Conservation (phyloP, 192 early-diverging fungal genomes). For the Chytriomyces hyalinus region DNA sequence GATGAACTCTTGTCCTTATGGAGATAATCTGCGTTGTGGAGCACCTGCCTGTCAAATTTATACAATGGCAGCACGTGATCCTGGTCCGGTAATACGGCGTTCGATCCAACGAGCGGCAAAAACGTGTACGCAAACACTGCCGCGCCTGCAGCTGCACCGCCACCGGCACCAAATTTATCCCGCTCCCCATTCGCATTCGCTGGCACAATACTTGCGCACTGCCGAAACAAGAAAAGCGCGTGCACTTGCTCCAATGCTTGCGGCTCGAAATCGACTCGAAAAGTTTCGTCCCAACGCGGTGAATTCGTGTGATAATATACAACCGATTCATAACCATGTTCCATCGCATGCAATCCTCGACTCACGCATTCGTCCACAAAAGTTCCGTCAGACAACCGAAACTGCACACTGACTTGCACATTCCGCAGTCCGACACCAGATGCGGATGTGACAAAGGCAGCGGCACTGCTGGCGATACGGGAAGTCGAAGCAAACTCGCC, state of each 20-base stretch:
- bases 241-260: conserved; percentile 63
- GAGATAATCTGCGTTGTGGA: conserved; percentile 56
- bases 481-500: conserved; percentile 61
- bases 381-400: conserved; percentile 61
- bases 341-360: conserved; percentile 47
- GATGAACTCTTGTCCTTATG: conserved; percentile 38
- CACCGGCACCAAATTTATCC: conserved; percentile 6
- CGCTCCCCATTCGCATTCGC: conserved; percentile 24
- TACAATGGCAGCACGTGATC: conserved; percentile 65
- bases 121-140: conserved; percentile 68
- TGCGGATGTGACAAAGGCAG: conserved; percentile 5
- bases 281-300: conserved; percentile 69
- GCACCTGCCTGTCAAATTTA: conserved; percentile 59
- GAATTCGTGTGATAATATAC: conserved; percentile 65
- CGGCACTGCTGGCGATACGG: conserved; percentile 33
- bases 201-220: conserved; percentile 39
- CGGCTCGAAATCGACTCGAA: conserved; percentile 65
- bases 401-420: conserved; percentile 64
- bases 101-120: conserved; percentile 56
- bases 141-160: conserved; percentile 11
- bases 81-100: conserved; percentile 65
- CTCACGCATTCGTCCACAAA: conserved; percentile 60
- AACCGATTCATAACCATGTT: conserved; percentile 58
- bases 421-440: conserved; percentile 41
- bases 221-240: conserved; percentile 64